Percentiles rank a stretch among this genome's conserved stretches.
phyloP scores from a whole-genome alignment of 257 asterid species.

The Solanum arcanum region DNA sequence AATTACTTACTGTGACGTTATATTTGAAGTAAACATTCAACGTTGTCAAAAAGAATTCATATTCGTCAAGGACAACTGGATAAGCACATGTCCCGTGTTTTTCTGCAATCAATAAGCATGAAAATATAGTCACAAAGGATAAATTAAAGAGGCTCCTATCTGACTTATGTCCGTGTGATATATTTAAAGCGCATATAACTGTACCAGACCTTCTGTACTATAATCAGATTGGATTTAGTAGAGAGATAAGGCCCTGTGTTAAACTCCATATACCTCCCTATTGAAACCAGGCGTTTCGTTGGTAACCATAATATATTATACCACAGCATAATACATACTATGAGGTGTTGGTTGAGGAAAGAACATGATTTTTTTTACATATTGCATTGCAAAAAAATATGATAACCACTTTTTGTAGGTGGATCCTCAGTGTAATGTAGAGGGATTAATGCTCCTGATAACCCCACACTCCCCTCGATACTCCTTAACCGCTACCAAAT shows the following conservation, averaged over 20 bases:
- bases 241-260: background rate
- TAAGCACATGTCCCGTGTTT: slow-evolving; percentile 90
- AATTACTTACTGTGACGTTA: slow-evolving; percentile 59
- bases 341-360: background rate
- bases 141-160: background rate
- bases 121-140: background rate
- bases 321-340: background rate
- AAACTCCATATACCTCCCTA: background rate
- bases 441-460: background rate
- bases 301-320: background rate
- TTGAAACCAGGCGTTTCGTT: background rate
- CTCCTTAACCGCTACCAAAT: background rate
- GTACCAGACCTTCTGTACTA: background rate
- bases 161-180: background rate
- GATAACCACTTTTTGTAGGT: background rate
- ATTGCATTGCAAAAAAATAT: background rate
- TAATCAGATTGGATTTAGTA: background rate
- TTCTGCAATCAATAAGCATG: slow-evolving; percentile 32
- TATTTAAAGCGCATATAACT: background rate
- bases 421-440: background rate
- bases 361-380: background rate
- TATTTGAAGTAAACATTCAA: slow-evolving; percentile 76
- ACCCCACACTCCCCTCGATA: background rate
- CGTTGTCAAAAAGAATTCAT: slow-evolving; percentile 58
- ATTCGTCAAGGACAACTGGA: slow-evolving; percentile 64